These are phyloP conservation scores for Lentinula sp. DNA, from an alignment of 768 basidiomycete species.

Conservation along the genomic window DNA sequence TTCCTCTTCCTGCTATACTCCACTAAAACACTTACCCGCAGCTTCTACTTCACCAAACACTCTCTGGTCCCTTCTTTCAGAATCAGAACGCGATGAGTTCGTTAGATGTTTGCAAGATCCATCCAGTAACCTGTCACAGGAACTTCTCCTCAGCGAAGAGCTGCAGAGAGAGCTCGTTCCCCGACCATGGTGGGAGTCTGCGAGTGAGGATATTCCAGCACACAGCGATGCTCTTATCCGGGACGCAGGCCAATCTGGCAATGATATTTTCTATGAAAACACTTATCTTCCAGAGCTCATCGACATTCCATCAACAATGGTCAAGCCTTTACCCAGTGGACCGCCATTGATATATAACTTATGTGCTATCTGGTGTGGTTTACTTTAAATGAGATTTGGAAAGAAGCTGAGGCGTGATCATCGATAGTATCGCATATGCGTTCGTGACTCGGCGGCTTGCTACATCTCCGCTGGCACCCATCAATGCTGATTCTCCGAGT, in stretches of 20 bases:
- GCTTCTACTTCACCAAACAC: conserved; percentile 41
- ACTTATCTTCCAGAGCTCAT: conserved; percentile 34
- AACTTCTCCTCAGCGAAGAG: conserved; percentile 53
- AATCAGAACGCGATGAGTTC: conserved; percentile 58
- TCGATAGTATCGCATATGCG: conserved; percentile 59
- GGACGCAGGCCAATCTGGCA: no score
- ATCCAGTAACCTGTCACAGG: conserved; percentile 49
- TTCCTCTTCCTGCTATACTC: neutral
- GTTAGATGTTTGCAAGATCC: conserved; percentile 55
- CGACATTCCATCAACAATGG: conserved; percentile 36
- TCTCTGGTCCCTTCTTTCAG: conserved; percentile 56
- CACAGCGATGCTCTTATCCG: no score
- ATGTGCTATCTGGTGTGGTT: conserved; percentile 57
- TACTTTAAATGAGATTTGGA: neutral
- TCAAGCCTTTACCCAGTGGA: conserved; percentile 29
- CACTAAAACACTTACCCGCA: neutral
- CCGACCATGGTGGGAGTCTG: conserved; percentile 71
- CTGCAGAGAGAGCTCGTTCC: conserved; percentile 35
- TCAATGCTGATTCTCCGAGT: conserved; percentile 12
- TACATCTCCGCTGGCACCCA: conserved; percentile 47
- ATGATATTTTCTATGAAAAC: conserved; percentile 23
- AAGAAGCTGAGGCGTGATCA: neutral
- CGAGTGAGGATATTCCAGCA: neutral
- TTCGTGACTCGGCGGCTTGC: conserved; percentile 60
- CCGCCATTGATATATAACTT: conserved; percentile 63